Evolutionary conservation across 495 filamentous ascomycete genomes (phyloP), one percentile per base, ranked within the genome.

Genomic region (Penicillium cinerascens): DNA sequence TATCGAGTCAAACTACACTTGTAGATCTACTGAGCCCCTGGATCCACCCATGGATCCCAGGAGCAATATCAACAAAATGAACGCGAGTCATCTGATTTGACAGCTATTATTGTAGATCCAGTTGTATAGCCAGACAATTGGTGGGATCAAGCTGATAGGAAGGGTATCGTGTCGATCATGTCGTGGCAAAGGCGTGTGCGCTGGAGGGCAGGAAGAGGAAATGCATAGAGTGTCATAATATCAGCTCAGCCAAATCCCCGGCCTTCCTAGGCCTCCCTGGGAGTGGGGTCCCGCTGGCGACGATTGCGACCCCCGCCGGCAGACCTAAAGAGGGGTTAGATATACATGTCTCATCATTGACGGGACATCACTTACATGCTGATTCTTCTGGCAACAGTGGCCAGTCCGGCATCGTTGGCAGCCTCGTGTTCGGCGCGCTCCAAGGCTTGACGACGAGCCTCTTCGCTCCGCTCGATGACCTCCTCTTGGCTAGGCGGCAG

Each of bases 401-500:
- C 87, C 64, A 98, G 70, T 47, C 86, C 87, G 54, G 85, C 82
- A 55, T 98, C 93, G 64, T 97, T 93, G 38, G 95, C 92, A 11
- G 93, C 93, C 60, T 97, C 91, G 29, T 82, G 79, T 18, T 80
- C 81, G 3, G 93, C 93, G 47, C 88, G 78, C 74, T 92, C 88
- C 55, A 98, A 69, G 7, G 93, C 93, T 70, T 87, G 81, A 25
- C 84, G 80, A 56, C 89, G 79, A 43, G 88, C 88, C 61, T 89
- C 87, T 52, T 90, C 86, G 47, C 81, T 86, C 61, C 86, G 87
- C 64, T 82, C 82, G 27, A 83, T 76, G 13, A 97, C 90, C 66
- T 98, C 93, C 49, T 97, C 93, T 51, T 95, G 89, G 58, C 78
- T 91, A 5, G 93, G 93, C 35, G 93, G 93, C 55, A 97, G 72